phyloP scores from a whole-genome alignment of 306 rosid species.

The Herpetospermum pedunculosum region DNA sequence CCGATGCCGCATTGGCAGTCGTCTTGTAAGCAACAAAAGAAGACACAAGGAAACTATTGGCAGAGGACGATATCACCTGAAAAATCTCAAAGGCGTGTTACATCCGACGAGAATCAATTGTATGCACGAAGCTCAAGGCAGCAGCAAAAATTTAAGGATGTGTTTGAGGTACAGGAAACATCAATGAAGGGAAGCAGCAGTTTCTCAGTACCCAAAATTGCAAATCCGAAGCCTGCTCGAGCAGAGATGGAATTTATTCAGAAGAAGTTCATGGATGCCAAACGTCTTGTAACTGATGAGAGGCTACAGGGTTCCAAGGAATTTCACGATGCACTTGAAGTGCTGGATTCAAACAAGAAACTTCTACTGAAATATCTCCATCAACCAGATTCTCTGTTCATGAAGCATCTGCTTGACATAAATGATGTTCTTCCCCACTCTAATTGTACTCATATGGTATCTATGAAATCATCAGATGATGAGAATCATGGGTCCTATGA shows the following conservation, averaged over 20 bases:
- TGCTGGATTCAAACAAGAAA: slow-evolving; percentile 78
- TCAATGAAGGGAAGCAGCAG: slow-evolving; percentile 39
- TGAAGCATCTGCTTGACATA: slow-evolving; percentile 78
- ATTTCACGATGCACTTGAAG: slow-evolving; percentile 61
- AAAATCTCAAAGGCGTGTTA: slow-evolving; percentile 28
- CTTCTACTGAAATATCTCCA: slow-evolving; percentile 66
- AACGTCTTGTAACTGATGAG: slow-evolving; percentile 63
- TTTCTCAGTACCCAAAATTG: slow-evolving; percentile 29
- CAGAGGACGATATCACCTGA: slow-evolving; percentile 22
- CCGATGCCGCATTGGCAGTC: slow-evolving; percentile 60
- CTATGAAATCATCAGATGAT: slow-evolving; percentile 29
- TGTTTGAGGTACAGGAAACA: slow-evolving; percentile 68
- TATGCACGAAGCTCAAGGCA: slow-evolving; percentile 57
- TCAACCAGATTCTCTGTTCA: slow-evolving; percentile 74
- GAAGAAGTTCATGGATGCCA: slow-evolving; percentile 85
- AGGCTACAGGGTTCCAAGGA: slow-evolving; percentile 69
- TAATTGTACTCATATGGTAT: slow-evolving; percentile 26
- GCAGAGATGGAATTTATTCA: slow-evolving; percentile 72
- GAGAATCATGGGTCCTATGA: slow-evolving; percentile 29
- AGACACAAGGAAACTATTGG: slow-evolving; percentile 19
- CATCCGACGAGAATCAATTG: slow-evolving; percentile 21
- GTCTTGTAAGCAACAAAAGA: slow-evolving; percentile 35
- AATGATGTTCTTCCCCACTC: slow-evolving; percentile 36
- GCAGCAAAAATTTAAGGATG: slow-evolving; percentile 80
- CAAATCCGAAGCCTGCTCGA: slow-evolving; percentile 38